phyloP scores from a whole-genome alignment of 192 early-diverging fungal species.

The Chytriomyces sp. region DNA sequence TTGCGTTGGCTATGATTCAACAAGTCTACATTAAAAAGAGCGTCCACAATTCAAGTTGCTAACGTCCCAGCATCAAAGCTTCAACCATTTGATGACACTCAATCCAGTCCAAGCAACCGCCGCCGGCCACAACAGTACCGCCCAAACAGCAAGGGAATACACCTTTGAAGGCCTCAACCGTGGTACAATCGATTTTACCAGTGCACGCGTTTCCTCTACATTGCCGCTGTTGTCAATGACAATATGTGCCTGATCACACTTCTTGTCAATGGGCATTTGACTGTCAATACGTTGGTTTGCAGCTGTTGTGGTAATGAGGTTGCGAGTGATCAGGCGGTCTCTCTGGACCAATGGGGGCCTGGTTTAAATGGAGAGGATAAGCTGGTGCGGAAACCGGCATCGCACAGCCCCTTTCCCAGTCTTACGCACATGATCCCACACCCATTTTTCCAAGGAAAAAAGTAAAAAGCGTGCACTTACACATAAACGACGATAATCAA shows the following conservation, averaged over 20 bases:
- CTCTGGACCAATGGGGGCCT: slow-evolving; percentile 77
- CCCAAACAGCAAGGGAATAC: slow-evolving; percentile 20
- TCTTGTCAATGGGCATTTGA: slow-evolving; percentile 83
- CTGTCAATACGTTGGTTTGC: slow-evolving; percentile 73
- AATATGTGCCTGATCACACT: slow-evolving; percentile 72
- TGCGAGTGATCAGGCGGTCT: slow-evolving; percentile 71
- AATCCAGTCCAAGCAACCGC: slow-evolving; percentile 24
- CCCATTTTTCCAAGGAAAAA: neutral
- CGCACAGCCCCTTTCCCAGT: too few species aligned
- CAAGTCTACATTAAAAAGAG: too few species aligned
- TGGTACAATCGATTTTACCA: slow-evolving; percentile 41
- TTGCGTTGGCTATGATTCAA: neutral
- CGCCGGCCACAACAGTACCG: slow-evolving; percentile 33
- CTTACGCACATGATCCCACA: too few species aligned
- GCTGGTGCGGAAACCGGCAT: too few species aligned
- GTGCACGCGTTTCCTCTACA: slow-evolving; percentile 53
- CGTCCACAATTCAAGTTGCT: too few species aligned
- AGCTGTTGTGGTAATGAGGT: slow-evolving; percentile 64
- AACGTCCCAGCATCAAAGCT: slow-evolving; percentile 27
- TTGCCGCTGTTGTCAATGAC: slow-evolving; percentile 85
- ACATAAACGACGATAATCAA: slow-evolving; percentile 80
- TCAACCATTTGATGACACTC: slow-evolving; percentile 4
- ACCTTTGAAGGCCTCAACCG: slow-evolving; percentile 26
- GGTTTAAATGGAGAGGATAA: neutral
- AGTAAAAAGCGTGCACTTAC: slow-evolving; percentile 42